Evolutionary conservation across 768 basidiomycete species (phyloP).

Genomic region (Pholiota microspora): DNA sequence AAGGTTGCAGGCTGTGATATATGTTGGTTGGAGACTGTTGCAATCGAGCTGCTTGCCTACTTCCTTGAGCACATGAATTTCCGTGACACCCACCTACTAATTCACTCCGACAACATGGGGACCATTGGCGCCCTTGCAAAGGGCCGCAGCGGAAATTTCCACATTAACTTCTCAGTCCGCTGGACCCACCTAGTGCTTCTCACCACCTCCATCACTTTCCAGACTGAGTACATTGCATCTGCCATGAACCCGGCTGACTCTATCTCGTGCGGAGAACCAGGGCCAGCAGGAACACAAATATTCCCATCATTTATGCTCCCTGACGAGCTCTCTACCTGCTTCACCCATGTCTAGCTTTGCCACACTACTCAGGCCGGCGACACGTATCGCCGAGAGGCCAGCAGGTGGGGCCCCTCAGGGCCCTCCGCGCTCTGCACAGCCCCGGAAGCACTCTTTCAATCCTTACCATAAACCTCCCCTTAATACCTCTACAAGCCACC

Average conservation of each 20-base stretch:
- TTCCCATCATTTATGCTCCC: slow-evolving; percentile 12
- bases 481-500: neutral
- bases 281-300: slow-evolving; percentile 1
- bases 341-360: slow-evolving; percentile 8
- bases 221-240: slow-evolving; percentile 23
- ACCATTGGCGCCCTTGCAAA: slow-evolving; percentile 30
- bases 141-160: slow-evolving; percentile 27
- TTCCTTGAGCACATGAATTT: neutral
- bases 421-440: neutral
- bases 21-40: neutral
- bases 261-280: slow-evolving; percentile 25
- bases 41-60: neutral
- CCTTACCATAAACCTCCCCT: neutral
- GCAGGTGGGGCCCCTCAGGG: neutral
- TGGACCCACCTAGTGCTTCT: slow-evolving; percentile 7
- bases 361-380: neutral
- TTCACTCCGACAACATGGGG: slow-evolving; percentile 33
- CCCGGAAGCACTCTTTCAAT: neutral
- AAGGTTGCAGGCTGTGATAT: neutral
- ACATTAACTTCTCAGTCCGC: slow-evolving; percentile 28
- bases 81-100: slow-evolving; percentile 16
- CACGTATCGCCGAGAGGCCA: neutral
- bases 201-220: slow-evolving; percentile 5
- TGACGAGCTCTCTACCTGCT: slow-evolving; percentile 10
- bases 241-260: slow-evolving; percentile 24